Evolutionary conservation across 208 protist species (phyloP), one percentile per base, ranked within the genome.

Genomic region (Trypanosoma boissoni): DNA sequence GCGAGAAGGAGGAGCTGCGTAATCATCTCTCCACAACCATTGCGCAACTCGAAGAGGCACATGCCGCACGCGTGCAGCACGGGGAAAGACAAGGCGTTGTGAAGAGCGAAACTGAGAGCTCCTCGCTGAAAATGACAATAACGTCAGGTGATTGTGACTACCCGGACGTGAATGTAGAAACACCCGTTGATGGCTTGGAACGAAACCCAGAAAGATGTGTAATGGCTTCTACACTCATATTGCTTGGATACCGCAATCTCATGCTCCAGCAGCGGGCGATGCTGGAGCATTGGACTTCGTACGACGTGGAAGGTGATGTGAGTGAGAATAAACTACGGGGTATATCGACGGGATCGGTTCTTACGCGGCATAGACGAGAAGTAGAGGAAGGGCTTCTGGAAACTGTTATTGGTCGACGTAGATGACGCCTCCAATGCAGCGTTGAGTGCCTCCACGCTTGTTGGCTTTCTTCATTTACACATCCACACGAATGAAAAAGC

Each of bases 241-340:
- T 78, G 45, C 70, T 79, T 46, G 72, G 76, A 36, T 86, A 86
- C 48, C 74, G 75, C 46, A 86, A 85, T 39, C 55, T 88, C 20
- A 51, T 86, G 51, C 59, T 87, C 37, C 81, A 88, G 64, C 84
- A 92, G 56, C 83, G 76, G 43, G 32, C 73, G 18, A 64, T 77
- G 10, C 66, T 92, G 9, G 58, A 79, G 7, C 64, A 60, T 10
- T 36, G 39, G 34, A 7, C 21, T 4, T 29, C 12, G 5, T 12
- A 26, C 8, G 53, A 7, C n/a, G 49, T 12, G 12, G 27, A 26
- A 50, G 44, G 31, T 6, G 18, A 31, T 37, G 20, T 0, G 32
- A 21, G 50, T 14, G 23, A 24, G 18, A 9, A 21, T 16, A 36
- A 29, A 24, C 27, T 37, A 34, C 32, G 26, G 16, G 42, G 9